phyloP scores from a whole-genome alignment of 2,329 filamentous ascomycete genomes.

The Eutypella sp. region DNA sequence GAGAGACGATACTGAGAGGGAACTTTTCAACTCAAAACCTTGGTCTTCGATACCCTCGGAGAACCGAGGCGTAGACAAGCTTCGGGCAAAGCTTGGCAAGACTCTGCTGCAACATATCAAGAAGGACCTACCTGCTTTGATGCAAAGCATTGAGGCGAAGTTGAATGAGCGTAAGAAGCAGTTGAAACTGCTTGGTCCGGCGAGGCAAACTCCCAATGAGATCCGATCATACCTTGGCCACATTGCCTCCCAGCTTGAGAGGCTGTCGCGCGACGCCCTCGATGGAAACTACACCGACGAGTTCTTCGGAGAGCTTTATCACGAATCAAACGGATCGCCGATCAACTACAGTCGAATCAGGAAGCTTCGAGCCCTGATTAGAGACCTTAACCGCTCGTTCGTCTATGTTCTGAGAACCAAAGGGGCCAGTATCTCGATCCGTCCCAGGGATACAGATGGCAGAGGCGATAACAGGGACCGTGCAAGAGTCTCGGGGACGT shows the following conservation, averaged over 20 bases:
- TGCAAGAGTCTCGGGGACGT: not conserved
- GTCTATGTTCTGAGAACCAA: constrained; percentile 21
- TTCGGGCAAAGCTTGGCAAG: constrained; percentile 32
- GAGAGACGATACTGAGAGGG: constrained; percentile 27
- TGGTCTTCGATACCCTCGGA: constrained; percentile 23
- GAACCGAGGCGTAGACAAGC: constrained; percentile 29
- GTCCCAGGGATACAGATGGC: not conserved
- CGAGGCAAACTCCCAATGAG: constrained; percentile 22
- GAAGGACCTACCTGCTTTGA: constrained; percentile 23
- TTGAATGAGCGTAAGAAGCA: constrained; percentile 10
- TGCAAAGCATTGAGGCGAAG: constrained; percentile 19
- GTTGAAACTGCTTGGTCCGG: constrained; percentile 19
- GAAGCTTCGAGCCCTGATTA: constrained; percentile 28
- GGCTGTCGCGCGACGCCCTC: constrained; percentile 32
- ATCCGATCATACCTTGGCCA: constrained; percentile 28
- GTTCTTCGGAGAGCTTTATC: constrained; percentile 32
- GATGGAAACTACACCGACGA: constrained; percentile 34
- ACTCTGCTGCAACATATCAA: constrained; percentile 29
- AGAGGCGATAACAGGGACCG: not conserved
- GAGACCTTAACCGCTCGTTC: constrained; percentile 28
- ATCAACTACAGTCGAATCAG: constrained; percentile 15
- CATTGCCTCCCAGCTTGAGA: constrained; percentile 32
- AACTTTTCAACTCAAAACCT: constrained; percentile 25
- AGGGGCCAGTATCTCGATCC: constrained; percentile 20
- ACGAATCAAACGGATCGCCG: not conserved